Evolutionary conservation across 1,284 basidiomycete genomes (phyloP), one percentile per base, ranked within the genome.

Genomic region (Ceratobasidium sp.): DNA sequence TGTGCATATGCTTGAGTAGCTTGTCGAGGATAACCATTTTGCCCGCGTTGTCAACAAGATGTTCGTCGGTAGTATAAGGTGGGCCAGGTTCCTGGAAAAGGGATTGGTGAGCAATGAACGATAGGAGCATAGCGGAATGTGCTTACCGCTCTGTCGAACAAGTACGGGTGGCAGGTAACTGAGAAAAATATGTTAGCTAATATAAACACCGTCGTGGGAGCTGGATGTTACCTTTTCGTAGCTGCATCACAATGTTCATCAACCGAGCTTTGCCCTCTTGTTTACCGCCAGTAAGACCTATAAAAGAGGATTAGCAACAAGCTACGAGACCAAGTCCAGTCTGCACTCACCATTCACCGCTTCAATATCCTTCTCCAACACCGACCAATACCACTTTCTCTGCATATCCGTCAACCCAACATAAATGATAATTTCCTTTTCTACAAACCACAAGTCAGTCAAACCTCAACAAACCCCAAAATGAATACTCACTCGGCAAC

Each of bases 191-290:
- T 3, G n/a, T 58, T 23, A 61, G 42, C 9, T 49, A 51, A 10
- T 23, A 7, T 13, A 10, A 18, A 55, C 28, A 6, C 23, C 28
- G 28, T 15, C 7, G 28, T 10, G 2, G 56, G 18, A 13, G 33
- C 49, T 18, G 6, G 26, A 18, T 10, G 10, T 3, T 70, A 82
- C 83, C 83, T 88, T 95, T 95, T 61, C 93, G 91, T 77, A 96
- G 90, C 89, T 99, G 98, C 98, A 99, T 99, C 81, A 99, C 98
- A 88, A 99, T 98, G 86, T 99, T 99, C 91, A 99, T 95, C 73
- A 99, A 86, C 42, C 97, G 89, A 2, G 97, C 99, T 87, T 99
- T 99, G 80, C 98, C 97, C 85, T 99, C 98, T 85, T 99, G 99
- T 90, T 98, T 99, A 15, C 75, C 75, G 18, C 96, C 96, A 0